Evolutionary conservation across 2,329 filamentous ascomycete species (phyloP), one percentile per base, ranked within the genome.

Genomic region (Sarocladiaceae sp.): DNA sequence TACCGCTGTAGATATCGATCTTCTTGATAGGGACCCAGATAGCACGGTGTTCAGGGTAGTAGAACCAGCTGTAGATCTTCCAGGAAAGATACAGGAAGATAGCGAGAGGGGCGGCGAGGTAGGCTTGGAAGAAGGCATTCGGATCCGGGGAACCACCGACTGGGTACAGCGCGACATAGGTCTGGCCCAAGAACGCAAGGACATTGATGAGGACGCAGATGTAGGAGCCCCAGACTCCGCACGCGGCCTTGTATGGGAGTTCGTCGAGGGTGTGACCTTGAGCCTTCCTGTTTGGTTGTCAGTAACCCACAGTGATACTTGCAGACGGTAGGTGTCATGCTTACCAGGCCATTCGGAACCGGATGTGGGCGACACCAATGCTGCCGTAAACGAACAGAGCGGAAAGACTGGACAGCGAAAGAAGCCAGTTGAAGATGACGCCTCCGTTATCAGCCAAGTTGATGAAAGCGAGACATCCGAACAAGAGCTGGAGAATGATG

Each of bases 301-400:
- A n/a, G n/a, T n/a, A n/a, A n/a, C n/a, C n/a, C n/a, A n/a, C n/a
- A n/a, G n/a, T n/a, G n/a, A n/a, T n/a, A n/a, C n/a, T n/a, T n/a
- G n/a, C n/a, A n/a, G n/a, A n/a, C n/a, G n/a, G n/a, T n/a, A n/a
- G n/a, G n/a, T n/a, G n/a, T n/a, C 76, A 26, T 69, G 64, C 5
- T 54, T 56, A n/a, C 83, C 82, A 86, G 2, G 80, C 83, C n/a
- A 62, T 60, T 40, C 83, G 80, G 75, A 85, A 86, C 44, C 83
- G 81, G 62, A 86, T 83, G 62, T 86, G 83, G 3, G 79, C 76
- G 13, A 83, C 62, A 63, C 80, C 84, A 59, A 86, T 82, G 51
- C 77, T 81, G 39, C 76, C 81, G 82, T 82, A 86, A 29, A 81
- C 80, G 65, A 84, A 85, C 54, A 86, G 76, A 48, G 79, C 76